These are phyloP conservation scores for Fusarium secorum DNA, from an alignment of 2,329 filamentous ascomycete genomes.

Conservation along the genomic window DNA sequence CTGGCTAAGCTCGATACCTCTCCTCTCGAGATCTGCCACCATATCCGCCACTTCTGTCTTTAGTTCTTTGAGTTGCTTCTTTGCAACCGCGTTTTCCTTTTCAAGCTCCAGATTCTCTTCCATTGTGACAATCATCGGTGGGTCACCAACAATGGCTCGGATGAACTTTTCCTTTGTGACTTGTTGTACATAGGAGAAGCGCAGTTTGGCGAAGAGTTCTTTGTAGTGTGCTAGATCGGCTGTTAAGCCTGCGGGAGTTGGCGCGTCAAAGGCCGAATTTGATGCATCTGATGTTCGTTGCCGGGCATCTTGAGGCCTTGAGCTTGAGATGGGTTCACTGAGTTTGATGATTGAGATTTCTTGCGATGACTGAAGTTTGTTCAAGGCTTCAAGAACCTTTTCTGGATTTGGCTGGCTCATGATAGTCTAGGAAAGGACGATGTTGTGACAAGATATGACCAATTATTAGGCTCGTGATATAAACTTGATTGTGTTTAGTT, in stretches of 20 bases:
- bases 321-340: constrained; percentile 74
- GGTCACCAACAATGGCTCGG: constrained; percentile 88
- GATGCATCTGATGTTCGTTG: constrained; percentile 78
- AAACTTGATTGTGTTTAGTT: constrained; percentile 1
- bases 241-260: constrained; percentile 78
- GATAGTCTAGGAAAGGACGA: neutral
- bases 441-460: neutral
- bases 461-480: neutral
- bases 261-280: constrained; percentile 67
- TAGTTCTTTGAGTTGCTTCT: constrained; percentile 77
- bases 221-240: constrained; percentile 90
- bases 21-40: constrained; percentile 74
- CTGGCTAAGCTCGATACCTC: constrained; percentile 64
- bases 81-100: constrained; percentile 70
- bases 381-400: constrained; percentile 58
- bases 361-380: constrained; percentile 62
- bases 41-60: constrained; percentile 81
- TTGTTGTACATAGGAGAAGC: constrained; percentile 97
- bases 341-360: constrained; percentile 79
- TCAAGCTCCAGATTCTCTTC: constrained; percentile 84
- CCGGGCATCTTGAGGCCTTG: constrained; percentile 49
- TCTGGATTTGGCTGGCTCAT: constrained; percentile 48
- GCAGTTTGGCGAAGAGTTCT: constrained; percentile 93
- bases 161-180: constrained; percentile 99
- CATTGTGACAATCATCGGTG: constrained; percentile 82